Percentiles rank a stretch among this genome's conserved stretches.
These are phyloP conservation scores for Hypoxylon sp. DNA, from an alignment of 2,329 filamentous ascomycete genomes.

Conservation along the genomic window DNA sequence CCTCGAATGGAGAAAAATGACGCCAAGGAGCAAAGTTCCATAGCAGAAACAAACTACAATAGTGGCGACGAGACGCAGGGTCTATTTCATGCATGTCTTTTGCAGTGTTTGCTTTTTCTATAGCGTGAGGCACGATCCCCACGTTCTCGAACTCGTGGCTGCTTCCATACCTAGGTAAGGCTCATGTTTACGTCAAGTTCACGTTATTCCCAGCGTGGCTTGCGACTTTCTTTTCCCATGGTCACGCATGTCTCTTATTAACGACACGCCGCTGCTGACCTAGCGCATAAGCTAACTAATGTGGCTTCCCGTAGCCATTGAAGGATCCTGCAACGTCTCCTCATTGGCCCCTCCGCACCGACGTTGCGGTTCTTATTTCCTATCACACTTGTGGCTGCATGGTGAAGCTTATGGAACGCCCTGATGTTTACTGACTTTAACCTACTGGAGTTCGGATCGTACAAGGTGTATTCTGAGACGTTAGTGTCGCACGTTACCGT, in stretches of 20 bases:
- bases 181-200: constrained; percentile 39
- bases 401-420: constrained; percentile 22
- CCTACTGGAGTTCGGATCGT: constrained; percentile 20
- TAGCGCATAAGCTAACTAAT: constrained; percentile 28
- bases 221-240: constrained; percentile 33
- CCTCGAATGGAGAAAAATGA: neutral
- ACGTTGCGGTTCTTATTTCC: constrained; percentile 43
- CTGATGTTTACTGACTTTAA: constrained; percentile 16
- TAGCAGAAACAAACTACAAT: constrained; percentile 8
- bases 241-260: constrained; percentile 28
- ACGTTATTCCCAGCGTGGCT: constrained; percentile 40
- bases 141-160: constrained; percentile 33
- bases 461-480: constrained; percentile 27
- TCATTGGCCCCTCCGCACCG: constrained; percentile 43
- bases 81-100: constrained; percentile 23
- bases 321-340: constrained; percentile 28
- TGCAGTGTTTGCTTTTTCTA: constrained; percentile 16
- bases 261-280: constrained; percentile 25
- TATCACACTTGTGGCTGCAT: constrained; percentile 37
- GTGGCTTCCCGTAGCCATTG: constrained; percentile 41
- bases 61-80: constrained; percentile 17
- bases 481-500: constrained; percentile 37
- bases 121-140: constrained; percentile 27
- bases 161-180: constrained; percentile 1
- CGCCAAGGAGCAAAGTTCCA: constrained; percentile 8